phyloP scores from a whole-genome alignment of 352 stramenopile genomes.

The Pythium coloratum region DNA sequence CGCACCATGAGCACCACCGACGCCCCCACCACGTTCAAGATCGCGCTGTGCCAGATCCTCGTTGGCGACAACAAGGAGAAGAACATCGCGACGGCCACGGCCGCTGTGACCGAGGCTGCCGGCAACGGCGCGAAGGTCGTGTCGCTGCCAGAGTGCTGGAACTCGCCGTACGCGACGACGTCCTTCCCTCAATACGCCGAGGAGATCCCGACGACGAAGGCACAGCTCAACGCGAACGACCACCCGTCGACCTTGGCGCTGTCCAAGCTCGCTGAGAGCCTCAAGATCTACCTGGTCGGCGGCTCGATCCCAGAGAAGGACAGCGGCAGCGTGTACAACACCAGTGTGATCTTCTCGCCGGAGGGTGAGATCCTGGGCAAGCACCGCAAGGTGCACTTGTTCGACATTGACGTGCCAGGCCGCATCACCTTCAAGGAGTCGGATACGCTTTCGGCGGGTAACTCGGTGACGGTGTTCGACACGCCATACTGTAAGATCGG shows the following conservation, averaged over 20 bases:
- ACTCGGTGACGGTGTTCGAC: conserved; percentile 85
- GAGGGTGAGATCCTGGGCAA: conserved; percentile 95
- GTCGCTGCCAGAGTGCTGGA: conserved; percentile 95
- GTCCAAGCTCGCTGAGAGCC: conserved; percentile 86
- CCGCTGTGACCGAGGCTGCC: conserved; percentile 66
- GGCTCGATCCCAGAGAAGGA: conserved; percentile 95
- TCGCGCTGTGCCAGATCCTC: conserved; percentile 96
- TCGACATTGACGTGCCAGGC: conserved; percentile 99
- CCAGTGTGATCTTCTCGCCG: conserved; percentile 96
- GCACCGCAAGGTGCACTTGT: conserved; percentile 99
- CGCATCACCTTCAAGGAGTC: conserved; percentile 99
- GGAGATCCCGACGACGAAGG: conserved; percentile 82
- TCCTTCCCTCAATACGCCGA: conserved; percentile 98
- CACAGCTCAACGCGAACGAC: conserved; percentile 48
- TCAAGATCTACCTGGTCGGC: conserved; percentile 95
- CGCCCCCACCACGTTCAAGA: conserved; percentile 63
- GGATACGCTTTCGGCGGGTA: conserved; percentile 96
- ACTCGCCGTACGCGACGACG: conserved; percentile 96
- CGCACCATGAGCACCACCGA: conserved; percentile 21
- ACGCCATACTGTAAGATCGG: conserved; percentile 93
- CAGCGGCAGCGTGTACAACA: conserved; percentile 97
- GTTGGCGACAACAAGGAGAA: conserved; percentile 86
- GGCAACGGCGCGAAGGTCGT: conserved; percentile 86
- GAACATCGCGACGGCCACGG: conserved; percentile 80
- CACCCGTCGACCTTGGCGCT: conserved; percentile 90